Percentiles rank a stretch among this genome's conserved stretches.
Evolutionary conservation across 1,284 basidiomycete species (phyloP).

Genomic region (Apiotrichum gamsii): DNA sequence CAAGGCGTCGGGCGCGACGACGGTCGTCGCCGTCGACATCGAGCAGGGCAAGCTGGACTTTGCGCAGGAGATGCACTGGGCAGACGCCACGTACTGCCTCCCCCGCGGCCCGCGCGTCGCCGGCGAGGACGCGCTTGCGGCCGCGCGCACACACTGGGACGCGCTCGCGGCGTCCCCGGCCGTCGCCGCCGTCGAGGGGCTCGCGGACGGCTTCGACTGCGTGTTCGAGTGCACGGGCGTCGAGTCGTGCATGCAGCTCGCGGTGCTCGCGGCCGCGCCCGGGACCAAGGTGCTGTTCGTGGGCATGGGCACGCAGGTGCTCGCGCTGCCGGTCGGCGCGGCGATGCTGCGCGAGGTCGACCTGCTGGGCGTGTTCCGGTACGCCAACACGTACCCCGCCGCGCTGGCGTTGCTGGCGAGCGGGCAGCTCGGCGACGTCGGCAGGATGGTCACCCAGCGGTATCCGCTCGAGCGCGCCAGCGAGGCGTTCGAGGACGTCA

Average conservation of each 20-base stretch:
- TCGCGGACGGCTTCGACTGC: slow-evolving; percentile 76
- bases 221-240: slow-evolving; percentile 91
- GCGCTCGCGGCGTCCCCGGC: slow-evolving; percentile 33
- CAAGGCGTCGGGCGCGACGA: slow-evolving; percentile 62
- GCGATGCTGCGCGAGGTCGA: slow-evolving; percentile 87
- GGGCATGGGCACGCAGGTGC: slow-evolving; percentile 83
- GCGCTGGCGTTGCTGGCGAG: slow-evolving; percentile 68
- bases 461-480: slow-evolving; percentile 61
- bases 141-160: slow-evolving; percentile 58
- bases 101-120: slow-evolving; percentile 50
- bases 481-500: slow-evolving; percentile 71
- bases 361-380: slow-evolving; percentile 78
- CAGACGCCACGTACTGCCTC: slow-evolving; percentile 63
- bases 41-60: slow-evolving; percentile 73
- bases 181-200: slow-evolving; percentile 39
- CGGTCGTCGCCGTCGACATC: slow-evolving; percentile 75
- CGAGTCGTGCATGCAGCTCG: slow-evolving; percentile 81
- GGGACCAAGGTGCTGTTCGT: slow-evolving; percentile 87
- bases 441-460: slow-evolving; percentile 74
- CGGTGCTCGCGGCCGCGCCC: slow-evolving; percentile 67
- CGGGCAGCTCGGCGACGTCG: slow-evolving; percentile 58
- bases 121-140: slow-evolving; percentile 60
- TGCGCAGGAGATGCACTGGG: slow-evolving; percentile 66
- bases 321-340: slow-evolving; percentile 71
- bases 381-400: slow-evolving; percentile 71